Base-by-base conservation (phyloP, 306 rosid genomes). In the Acacia acuminata region DNA sequence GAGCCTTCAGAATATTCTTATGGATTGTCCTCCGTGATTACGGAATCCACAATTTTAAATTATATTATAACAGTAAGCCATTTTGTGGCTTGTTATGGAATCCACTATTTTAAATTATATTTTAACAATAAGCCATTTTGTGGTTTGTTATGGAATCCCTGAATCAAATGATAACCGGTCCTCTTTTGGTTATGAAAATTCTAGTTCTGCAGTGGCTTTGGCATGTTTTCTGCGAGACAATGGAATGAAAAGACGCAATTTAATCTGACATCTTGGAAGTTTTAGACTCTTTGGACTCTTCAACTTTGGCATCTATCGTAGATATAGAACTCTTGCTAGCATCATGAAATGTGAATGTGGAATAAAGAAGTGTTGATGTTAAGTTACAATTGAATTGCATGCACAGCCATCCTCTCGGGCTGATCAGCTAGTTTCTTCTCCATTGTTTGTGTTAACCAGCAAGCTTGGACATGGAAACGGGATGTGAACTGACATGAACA, bases 71-170 rank as follows among this genome's bases (percentile, higher is more conserved):
- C 32, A 30, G 2, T 30, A 30, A 30, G 32, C 32, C 32, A 30
- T 30, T 30, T 30, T 30, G 32, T 30, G 32, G 32, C 32, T 30
- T 30, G 32, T 27, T 53, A 44, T 65, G 51, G 79, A 53, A 76
- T 20, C 24, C 34, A 60, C 14, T 22, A 56, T 76, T 42, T 47
- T 64, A 20, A 65, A 58, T 69, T 47, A 7, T 22, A 73, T 42
- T 82, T 66, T 85, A 50, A 71, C 75, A 17, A 69, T 60, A 22
- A 73, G 53, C 73, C 38, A 17, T 53, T 64, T 73, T 73, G 71
- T 65, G 43, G 60, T 24, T 83, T 20, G 77, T 43, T 47, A 5
- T 68, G 65, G 47, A 75, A 45, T 58, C 53, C 45, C 74, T 55
- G 27, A n/a, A 53, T 78, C 51, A 51, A 78, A 63, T 48, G 43